Evolutionary conservation across 208 protist genomes (phyloP).

Genomic region (Crithidia fasciculata): DNA sequence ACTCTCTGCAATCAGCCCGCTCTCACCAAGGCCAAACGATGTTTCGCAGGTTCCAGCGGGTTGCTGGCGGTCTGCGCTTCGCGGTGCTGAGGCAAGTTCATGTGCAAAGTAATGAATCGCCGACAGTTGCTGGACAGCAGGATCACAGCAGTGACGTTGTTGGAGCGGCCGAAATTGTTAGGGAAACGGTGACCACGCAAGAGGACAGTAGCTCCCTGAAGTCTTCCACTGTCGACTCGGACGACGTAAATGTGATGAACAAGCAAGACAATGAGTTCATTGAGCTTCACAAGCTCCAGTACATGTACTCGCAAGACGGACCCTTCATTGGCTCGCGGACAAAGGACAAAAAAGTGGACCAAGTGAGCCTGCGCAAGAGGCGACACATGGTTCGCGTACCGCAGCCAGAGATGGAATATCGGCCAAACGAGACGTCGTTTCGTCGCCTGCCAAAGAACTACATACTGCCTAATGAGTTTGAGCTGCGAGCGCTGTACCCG

Average conservation of each 20-base stretch:
- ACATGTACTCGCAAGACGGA: conserved; percentile 83
- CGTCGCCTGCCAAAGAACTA: conserved; percentile 75
- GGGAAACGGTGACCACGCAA: conserved; percentile 34
- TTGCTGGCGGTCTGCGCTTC: not conserved
- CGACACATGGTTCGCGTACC: conserved; percentile 75
- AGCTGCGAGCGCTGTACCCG: conserved; percentile 82
- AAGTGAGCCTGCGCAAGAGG: conserved; percentile 55
- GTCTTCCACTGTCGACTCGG: conserved; percentile 32
- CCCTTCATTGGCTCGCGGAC: conserved; percentile 76
- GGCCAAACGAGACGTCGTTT: conserved; percentile 84
- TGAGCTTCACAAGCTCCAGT: conserved; percentile 73
- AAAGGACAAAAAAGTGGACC: conserved; percentile 50
- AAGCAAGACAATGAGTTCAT: conserved; percentile 49
- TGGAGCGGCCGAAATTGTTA: conserved; percentile 57
- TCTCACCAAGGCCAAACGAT: not conserved
- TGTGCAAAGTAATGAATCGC: not conserved
- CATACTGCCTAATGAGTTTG: conserved; percentile 79
- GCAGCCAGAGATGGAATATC: conserved; percentile 71
- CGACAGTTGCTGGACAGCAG: not conserved
- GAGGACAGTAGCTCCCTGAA: conserved; percentile 17
- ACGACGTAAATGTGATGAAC: conserved; percentile 52
- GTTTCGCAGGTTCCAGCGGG: conserved; percentile 4
- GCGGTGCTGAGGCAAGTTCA: not conserved
- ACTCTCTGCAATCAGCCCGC: too few relatives aligned
- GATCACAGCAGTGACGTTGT: not conserved